A percentile compares a stretch with the other conserved stretches of the same genome.
phyloP scores from a whole-genome alignment of 129 eudicot genomes.

The Arctium minus region DNA sequence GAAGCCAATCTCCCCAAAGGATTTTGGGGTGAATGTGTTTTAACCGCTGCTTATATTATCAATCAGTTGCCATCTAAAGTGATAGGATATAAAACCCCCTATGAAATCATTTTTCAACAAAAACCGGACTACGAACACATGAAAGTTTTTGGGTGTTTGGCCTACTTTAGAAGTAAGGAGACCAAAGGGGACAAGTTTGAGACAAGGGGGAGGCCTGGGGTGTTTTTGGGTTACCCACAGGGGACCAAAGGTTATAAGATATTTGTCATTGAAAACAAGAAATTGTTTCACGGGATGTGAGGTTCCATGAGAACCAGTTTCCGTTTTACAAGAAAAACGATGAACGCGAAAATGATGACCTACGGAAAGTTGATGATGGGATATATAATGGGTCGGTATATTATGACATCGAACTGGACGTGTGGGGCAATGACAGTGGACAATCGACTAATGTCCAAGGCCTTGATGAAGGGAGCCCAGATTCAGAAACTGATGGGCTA shows the following conservation, averaged over 20 bases:
- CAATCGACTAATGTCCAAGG: background rate
- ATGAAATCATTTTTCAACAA: background rate
- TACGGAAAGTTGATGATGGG: no score
- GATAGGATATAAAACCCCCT: background rate
- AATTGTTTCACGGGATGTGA: constrained; percentile 7
- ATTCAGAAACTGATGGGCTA: background rate
- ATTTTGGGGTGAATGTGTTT: constrained; percentile 16
- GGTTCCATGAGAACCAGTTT: background rate
- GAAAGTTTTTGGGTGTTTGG: constrained; percentile 20
- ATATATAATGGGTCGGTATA: no score
- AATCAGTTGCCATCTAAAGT: constrained; percentile 10
- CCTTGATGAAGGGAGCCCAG: background rate
- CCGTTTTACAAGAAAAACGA: background rate
- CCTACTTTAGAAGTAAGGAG: background rate
- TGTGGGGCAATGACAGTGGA: no score
- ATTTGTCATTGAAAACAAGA: background rate
- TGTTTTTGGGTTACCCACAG: constrained; percentile 6
- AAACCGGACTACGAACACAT: background rate
- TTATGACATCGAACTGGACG: no score
- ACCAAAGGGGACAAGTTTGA: background rate
- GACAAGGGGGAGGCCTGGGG: background rate
- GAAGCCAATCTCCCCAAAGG: background rate
- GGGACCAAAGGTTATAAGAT: constrained; percentile 23
- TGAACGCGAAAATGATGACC: no score
- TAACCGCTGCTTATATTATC: constrained; percentile 1